Evolutionary conservation across 441 rosid species (phyloP).

Genomic region (Gossypium trilobum): DNA sequence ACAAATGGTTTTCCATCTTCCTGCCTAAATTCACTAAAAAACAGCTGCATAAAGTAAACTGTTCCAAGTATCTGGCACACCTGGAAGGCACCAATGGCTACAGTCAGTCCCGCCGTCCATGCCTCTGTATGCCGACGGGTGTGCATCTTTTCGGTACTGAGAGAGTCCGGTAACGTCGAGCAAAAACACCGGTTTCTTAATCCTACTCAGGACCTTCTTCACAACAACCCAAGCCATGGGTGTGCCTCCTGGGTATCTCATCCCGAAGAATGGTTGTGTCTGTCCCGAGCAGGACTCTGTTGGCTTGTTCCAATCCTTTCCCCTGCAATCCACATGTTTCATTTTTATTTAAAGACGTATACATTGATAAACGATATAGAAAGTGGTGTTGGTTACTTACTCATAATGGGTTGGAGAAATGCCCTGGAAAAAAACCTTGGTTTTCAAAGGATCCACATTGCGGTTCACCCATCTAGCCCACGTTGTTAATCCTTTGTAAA

Average conservation of each 20-base stretch:
- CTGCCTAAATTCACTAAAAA: conserved; percentile 10
- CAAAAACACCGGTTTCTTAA: conserved; percentile 47
- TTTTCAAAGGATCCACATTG: conserved; percentile 39
- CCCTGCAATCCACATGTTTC: conserved; percentile 22
- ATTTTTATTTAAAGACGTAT: neutral
- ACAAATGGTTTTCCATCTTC: neutral
- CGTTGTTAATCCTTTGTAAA: conserved; percentile 52
- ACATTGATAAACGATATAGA: neutral
- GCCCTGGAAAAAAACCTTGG: conserved; percentile 57
- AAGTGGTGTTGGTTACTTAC: conserved; percentile 24
- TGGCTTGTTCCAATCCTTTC: conserved; percentile 56
- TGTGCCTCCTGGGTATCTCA: conserved; percentile 46
- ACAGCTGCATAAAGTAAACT: conserved; percentile 44
- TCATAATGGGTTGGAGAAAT: conserved; percentile 58
- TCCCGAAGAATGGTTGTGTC: conserved; percentile 40
- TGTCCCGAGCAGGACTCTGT: conserved; percentile 41
- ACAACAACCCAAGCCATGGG: conserved; percentile 48
- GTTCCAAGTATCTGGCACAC: conserved; percentile 71
- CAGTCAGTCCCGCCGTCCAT: conserved; percentile 41
- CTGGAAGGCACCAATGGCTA: conserved; percentile 78
- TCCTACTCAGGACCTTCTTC: conserved; percentile 48
- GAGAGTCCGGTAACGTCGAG: conserved; percentile 51
- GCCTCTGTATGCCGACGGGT: conserved; percentile 46
- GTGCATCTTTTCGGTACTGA: conserved; percentile 52
- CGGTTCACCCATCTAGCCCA: conserved; percentile 65